Conservation (phyloP, 257 asterid species). For the Gentiana macrophylla region DNA sequence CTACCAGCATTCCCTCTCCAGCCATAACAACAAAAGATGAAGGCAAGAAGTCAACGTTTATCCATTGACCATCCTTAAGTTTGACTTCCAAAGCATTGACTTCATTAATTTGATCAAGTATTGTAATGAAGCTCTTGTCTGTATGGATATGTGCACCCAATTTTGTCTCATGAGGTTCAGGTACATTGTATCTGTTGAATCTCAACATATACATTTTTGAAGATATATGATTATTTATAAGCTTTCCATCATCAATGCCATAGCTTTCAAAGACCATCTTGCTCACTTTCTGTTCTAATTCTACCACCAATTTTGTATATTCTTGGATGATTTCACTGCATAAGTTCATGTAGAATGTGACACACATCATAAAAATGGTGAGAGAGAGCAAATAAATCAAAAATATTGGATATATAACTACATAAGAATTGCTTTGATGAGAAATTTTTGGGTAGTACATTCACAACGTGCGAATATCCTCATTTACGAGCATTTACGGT, state of each 20-base stretch:
- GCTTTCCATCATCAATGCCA: slow-evolving; percentile 55
- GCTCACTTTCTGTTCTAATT: slow-evolving; percentile 39
- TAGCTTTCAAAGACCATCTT: slow-evolving; percentile 61
- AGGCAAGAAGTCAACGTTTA: slow-evolving; percentile 39
- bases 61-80: slow-evolving; percentile 59
- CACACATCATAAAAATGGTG: too few species aligned
- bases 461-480: too few species aligned
- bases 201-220: slow-evolving; percentile 39
- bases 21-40: slow-evolving; percentile 68
- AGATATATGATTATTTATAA: slow-evolving; percentile 26
- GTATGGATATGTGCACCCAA: slow-evolving; percentile 63
- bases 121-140: slow-evolving; percentile 70
- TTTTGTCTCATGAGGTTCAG: slow-evolving; percentile 25
- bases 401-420: too few species aligned
- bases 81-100: slow-evolving; percentile 57
- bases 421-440: too few species aligned
- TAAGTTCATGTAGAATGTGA: not conserved
- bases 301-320: slow-evolving; percentile 49
- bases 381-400: not conserved
- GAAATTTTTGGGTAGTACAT: too few species aligned
- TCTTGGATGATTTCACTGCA: slow-evolving; percentile 27
- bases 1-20: slow-evolving; percentile 69
- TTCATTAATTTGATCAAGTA: slow-evolving; percentile 53
- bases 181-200: slow-evolving; percentile 53
- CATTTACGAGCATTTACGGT: too few species aligned